Evolutionary conservation across 2,329 filamentous ascomycete species (phyloP).

Genomic region (Colletotrichum agaves): DNA sequence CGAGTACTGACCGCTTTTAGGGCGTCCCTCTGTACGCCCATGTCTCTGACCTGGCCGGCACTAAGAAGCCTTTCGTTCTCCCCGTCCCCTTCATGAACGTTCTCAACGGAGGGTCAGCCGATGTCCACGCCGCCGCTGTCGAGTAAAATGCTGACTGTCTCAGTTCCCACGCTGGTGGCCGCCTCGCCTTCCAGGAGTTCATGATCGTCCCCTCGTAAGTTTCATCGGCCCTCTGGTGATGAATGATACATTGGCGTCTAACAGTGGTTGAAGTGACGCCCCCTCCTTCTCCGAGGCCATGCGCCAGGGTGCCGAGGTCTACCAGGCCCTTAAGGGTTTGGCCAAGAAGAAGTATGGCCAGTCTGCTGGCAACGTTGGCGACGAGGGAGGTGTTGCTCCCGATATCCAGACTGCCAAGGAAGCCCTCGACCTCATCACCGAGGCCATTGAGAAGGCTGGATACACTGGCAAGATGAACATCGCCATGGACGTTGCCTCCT

Average conservation of each 20-base stretch:
- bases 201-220: constrained; percentile 88
- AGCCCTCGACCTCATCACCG: constrained; percentile 94
- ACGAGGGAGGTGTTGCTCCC: constrained; percentile 99
- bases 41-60: constrained; percentile 86
- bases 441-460: constrained; percentile 92
- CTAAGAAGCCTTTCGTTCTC: constrained; percentile 91
- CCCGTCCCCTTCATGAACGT: constrained; percentile 96
- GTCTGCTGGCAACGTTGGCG: constrained; percentile 98
- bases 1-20: constrained; percentile 47
- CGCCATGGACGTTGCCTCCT: constrained; percentile 98
- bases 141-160: neutral
- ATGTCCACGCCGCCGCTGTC: neutral
- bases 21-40: constrained; percentile 88
- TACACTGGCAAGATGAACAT: constrained; percentile 98
- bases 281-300: constrained; percentile 95
- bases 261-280: constrained; percentile 67
- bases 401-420: constrained; percentile 98
- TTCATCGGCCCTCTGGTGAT: neutral
- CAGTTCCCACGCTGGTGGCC: constrained; percentile 95
- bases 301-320: constrained; percentile 96
- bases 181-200: constrained; percentile 95
- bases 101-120: constrained; percentile 75
- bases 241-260: neutral
- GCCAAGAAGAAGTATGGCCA: constrained; percentile 99
- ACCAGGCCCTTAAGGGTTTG: constrained; percentile 95